These are phyloP conservation scores for Ogataea methanolica DNA, from an alignment of 805 yeast species.

Conservation along the genomic window DNA sequence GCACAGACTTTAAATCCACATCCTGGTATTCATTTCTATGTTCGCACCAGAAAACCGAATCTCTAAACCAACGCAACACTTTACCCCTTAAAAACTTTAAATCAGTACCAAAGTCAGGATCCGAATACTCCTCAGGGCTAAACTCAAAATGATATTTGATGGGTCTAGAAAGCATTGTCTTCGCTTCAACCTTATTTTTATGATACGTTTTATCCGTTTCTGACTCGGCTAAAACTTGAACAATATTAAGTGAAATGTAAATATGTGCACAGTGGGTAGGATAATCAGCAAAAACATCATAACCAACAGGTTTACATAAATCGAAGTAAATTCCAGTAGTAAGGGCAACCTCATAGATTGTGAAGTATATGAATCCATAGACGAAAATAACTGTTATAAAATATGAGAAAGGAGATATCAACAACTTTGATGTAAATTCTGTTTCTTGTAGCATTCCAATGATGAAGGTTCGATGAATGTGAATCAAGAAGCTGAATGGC, in stretches of 20 bases:
- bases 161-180: slow-evolving; percentile 28
- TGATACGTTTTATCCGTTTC: slow-evolving; percentile 3
- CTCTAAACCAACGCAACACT: slow-evolving; percentile 50
- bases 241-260: slow-evolving; percentile 47
- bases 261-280: slow-evolving; percentile 81
- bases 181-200: slow-evolving; percentile 2
- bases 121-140: slow-evolving; percentile 74
- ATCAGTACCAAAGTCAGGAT: slow-evolving; percentile 68
- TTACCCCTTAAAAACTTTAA: slow-evolving; percentile 57
- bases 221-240: slow-evolving; percentile 9
- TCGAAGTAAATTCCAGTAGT: slow-evolving; percentile 20
- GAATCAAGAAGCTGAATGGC: not conserved
- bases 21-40: slow-evolving; percentile 11
- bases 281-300: slow-evolving; percentile 61
- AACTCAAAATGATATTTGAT: slow-evolving; percentile 69
- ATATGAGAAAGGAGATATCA: slow-evolving; percentile 18
- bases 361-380: slow-evolving; percentile 17
- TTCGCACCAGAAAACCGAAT: slow-evolving; percentile 29
- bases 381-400: slow-evolving; percentile 23
- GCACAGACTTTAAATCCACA: slow-evolving; percentile 27
- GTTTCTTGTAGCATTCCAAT: slow-evolving; percentile 8
- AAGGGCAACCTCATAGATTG: slow-evolving; percentile 21
- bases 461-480: slow-evolving; percentile 10
- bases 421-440: slow-evolving; percentile 20
- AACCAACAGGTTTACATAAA: slow-evolving; percentile 28